Evolutionary conservation across 2,329 filamentous ascomycete genomes (phyloP).

Genomic region (Cercospora sojina): DNA sequence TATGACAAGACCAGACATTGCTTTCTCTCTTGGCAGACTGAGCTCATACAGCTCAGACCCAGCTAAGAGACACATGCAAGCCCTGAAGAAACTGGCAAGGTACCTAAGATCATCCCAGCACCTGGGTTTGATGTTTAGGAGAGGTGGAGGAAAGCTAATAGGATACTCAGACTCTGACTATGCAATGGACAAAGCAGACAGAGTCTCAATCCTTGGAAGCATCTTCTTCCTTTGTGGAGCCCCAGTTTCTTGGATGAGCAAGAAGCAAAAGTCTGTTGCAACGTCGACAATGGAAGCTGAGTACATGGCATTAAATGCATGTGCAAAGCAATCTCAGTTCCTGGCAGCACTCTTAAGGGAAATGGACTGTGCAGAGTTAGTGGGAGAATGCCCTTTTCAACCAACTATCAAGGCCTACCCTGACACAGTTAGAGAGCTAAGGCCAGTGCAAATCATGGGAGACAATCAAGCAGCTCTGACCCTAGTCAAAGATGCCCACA

Average conservation of each 20-base stretch:
- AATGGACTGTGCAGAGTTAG: background rate
- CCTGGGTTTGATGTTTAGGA: background rate
- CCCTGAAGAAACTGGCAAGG: background rate
- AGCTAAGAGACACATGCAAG: background rate
- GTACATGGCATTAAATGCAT: background rate
- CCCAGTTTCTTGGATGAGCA: background rate
- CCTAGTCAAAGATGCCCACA: too few relatives aligned
- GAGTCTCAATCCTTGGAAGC: background rate
- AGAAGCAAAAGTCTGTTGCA: background rate
- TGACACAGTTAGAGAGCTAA: too few relatives aligned
- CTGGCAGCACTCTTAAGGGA: background rate
- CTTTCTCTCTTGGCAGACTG: too few relatives aligned
- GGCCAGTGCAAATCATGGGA: too few relatives aligned
- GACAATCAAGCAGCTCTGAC: too few relatives aligned
- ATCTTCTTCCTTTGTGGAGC: background rate
- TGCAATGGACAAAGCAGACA: too few relatives aligned
- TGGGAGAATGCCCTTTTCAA: background rate
- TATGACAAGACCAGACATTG: background rate
- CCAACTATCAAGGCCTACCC: too few relatives aligned
- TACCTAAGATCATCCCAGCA: background rate
- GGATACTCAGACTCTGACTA: too few relatives aligned
- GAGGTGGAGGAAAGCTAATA: background rate
- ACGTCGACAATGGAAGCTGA: slow-evolving; percentile 2
- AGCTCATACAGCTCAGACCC: too few relatives aligned
- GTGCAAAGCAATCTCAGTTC: slow-evolving; percentile 3